Percentiles rank a stretch among this genome's conserved stretches.
These are phyloP conservation scores for Dimocarpus longan DNA, from an alignment of 345 rosid genomes.

Conservation along the genomic window DNA sequence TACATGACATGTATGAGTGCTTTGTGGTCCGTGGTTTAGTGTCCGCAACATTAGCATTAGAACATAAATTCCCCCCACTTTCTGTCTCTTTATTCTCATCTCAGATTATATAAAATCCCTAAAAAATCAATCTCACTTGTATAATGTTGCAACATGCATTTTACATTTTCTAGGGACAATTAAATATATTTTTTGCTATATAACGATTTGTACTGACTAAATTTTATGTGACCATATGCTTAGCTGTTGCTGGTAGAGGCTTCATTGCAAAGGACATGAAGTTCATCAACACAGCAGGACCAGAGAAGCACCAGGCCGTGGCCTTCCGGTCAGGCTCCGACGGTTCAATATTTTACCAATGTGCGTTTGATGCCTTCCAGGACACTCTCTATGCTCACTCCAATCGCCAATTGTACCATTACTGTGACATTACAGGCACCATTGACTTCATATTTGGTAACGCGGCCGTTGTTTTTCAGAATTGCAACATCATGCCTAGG, in stretches of 20 bases:
- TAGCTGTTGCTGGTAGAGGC: slow-evolving; percentile 67
- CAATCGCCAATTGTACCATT: slow-evolving; percentile 78
- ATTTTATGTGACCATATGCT: neutral
- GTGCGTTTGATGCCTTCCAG: slow-evolving; percentile 65
- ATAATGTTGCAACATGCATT: too few relatives aligned
- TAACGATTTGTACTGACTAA: neutral
- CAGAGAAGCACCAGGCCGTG: slow-evolving; percentile 79
- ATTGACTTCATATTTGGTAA: slow-evolving; percentile 89
- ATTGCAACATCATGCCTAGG: slow-evolving; percentile 68
- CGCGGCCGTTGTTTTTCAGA: slow-evolving; percentile 68
- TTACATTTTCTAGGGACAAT: too few relatives aligned
- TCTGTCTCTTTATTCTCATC: too few relatives aligned
- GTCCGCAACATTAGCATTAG: too few relatives aligned
- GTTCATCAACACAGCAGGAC: slow-evolving; percentile 78
- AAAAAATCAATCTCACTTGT: neutral
- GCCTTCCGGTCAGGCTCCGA: slow-evolving; percentile 82
- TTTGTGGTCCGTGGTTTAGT: too few relatives aligned
- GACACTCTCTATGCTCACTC: slow-evolving; percentile 88
- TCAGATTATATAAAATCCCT: too few relatives aligned
- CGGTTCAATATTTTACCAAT: slow-evolving; percentile 53
- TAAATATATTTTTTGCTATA: too few relatives aligned
- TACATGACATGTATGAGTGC: too few relatives aligned
- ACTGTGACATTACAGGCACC: slow-evolving; percentile 78
- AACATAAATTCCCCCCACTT: too few relatives aligned
- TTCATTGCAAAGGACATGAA: slow-evolving; percentile 63